A percentile compares a stretch with the other conserved stretches of the same genome.
These are phyloP conservation scores for Blastobotrys indianensis DNA, from an alignment of 1,139 yeast species.

Conservation along the genomic window DNA sequence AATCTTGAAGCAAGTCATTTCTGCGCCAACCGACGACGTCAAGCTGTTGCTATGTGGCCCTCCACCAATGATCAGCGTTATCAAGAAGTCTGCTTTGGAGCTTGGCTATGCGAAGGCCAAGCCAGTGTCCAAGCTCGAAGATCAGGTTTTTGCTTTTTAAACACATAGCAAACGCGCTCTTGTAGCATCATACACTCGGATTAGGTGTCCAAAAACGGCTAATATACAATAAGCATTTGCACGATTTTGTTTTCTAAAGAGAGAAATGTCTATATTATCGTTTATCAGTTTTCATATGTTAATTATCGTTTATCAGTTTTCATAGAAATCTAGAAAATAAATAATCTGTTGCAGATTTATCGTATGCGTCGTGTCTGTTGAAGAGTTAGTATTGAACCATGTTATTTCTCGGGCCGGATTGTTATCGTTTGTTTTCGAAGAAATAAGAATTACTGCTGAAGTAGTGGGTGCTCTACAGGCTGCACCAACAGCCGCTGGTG, in stretches of 20 bases:
- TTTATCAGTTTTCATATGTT: too few relatives aligned
- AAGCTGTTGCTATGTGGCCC: constrained; percentile 93
- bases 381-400: neutral
- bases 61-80: constrained; percentile 75
- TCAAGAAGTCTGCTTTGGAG: constrained; percentile 71
- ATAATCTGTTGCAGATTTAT: constrained; percentile 7
- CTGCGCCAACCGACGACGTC: constrained; percentile 55
- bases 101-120: constrained; percentile 84
- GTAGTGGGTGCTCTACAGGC: constrained; percentile 9
- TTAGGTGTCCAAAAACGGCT: too few relatives aligned
- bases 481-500: constrained; percentile 61
- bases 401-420: too few relatives aligned
- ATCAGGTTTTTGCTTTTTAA: constrained; percentile 84
- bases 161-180: neutral
- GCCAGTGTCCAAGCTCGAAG: constrained; percentile 87
- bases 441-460: neutral
- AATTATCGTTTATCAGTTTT: too few relatives aligned
- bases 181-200: neutral
- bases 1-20: constrained; percentile 59
- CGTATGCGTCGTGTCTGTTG: constrained; percentile 2
- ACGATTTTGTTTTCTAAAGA: neutral
- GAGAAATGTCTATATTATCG: too few relatives aligned
- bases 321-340: too few relatives aligned
- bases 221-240: neutral
- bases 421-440: too few relatives aligned